Percentiles rank a stretch among this genome's conserved stretches.
These are phyloP conservation scores for Tricholoma terreum DNA, from an alignment of 768 basidiomycete genomes.

Conservation along the genomic window DNA sequence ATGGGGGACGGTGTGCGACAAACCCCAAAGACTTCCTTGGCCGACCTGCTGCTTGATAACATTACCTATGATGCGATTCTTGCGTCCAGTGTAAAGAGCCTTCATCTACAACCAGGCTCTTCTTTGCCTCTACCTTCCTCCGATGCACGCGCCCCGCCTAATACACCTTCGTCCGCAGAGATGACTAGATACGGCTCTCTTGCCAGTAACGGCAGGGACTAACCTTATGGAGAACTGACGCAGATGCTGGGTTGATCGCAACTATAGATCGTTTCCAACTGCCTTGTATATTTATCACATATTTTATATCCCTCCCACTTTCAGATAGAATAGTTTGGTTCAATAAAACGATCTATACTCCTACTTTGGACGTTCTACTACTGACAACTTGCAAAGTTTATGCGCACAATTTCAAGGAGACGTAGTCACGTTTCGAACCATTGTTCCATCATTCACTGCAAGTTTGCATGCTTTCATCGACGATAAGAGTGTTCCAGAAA, in stretches of 20 bases:
- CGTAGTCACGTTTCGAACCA: too few species aligned
- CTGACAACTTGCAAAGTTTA: too few species aligned
- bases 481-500: too few species aligned
- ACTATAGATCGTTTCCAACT: not conserved
- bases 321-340: too few species aligned
- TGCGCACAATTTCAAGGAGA: too few species aligned
- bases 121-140: slow-evolving; percentile 3
- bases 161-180: slow-evolving; percentile 10
- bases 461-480: too few species aligned
- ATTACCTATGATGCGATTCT: slow-evolving; percentile 24
- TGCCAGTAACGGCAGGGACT: slow-evolving; percentile 3
- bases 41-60: slow-evolving; percentile 18
- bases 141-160: slow-evolving; percentile 17
- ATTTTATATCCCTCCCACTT: not conserved
- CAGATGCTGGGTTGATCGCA: not conserved
- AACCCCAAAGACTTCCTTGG: slow-evolving; percentile 10
- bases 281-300: not conserved
- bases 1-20: not conserved
- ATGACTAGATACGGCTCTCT: slow-evolving; percentile 6
- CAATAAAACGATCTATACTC: too few species aligned
- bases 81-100: slow-evolving; percentile 16
- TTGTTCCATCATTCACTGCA: too few species aligned
- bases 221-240: slow-evolving; percentile 6
- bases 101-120: slow-evolving; percentile 1
- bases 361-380: too few species aligned